Conservation (phyloP, 805 yeast genomes). For the Schwanniomyces yamadae region DNA sequence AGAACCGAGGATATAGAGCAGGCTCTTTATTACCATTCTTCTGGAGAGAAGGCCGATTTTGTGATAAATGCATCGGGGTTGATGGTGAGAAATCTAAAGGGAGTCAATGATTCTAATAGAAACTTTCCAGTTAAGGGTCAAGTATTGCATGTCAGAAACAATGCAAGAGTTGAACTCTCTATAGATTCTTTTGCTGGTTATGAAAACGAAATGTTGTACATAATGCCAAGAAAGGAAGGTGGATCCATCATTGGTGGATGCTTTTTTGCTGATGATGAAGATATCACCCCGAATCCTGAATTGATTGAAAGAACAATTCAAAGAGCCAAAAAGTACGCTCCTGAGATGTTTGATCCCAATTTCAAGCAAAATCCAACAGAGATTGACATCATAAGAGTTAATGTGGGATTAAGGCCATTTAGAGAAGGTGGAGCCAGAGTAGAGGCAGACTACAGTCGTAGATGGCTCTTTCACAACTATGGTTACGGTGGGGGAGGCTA, state of each 20-base stretch:
- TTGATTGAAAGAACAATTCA: constrained; percentile 47
- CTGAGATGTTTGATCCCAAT: constrained; percentile 32
- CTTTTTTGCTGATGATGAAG: constrained; percentile 16
- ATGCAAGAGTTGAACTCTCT: constrained; percentile 24
- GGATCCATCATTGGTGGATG: constrained; percentile 67
- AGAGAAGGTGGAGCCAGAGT: constrained; percentile 36
- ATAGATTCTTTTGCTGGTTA: constrained; percentile 33
- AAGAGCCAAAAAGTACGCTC: constrained; percentile 44
- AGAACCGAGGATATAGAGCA: constrained; percentile 45
- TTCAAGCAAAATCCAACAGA: constrained; percentile 23
- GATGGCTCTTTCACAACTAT: constrained; percentile 58
- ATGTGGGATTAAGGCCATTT: constrained; percentile 41
- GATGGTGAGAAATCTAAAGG: constrained; percentile 42
- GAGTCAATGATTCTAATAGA: constrained; percentile 41
- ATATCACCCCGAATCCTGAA: constrained; percentile 34
- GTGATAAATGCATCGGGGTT: constrained; percentile 63
- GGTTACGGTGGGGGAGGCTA: constrained; percentile 79
- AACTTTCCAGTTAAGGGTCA: constrained; percentile 62
- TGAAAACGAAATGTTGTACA: constrained; percentile 49
- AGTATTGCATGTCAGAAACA: constrained; percentile 51
- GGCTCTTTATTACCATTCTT: constrained; percentile 42
- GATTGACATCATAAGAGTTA: constrained; percentile 30
- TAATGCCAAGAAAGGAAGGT: constrained; percentile 75
- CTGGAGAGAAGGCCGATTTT: constrained; percentile 43
- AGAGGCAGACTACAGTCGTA: constrained; percentile 24